Evolutionary conservation across 345 rosid genomes (phyloP), one percentile per base, ranked within the genome.

Genomic region (Geranium rotundifolium): DNA sequence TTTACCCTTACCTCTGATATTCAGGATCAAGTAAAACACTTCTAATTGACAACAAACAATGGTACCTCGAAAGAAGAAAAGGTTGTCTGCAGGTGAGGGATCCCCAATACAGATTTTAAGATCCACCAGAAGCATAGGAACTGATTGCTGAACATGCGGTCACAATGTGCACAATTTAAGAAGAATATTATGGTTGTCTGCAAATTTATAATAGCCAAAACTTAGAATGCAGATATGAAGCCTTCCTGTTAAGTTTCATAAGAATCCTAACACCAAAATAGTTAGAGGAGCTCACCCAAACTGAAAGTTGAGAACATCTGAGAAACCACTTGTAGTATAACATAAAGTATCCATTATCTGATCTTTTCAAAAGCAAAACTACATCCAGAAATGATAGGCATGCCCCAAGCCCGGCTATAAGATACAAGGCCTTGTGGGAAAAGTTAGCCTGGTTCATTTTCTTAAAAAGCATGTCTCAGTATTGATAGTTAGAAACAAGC

Each of bases 61-160:
- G 27, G 29, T 74, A 76, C 79, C 81, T 79, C 84, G 39, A 59
- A 62, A 59, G 71, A 73, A 58, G 66, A 55, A 75, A 81, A 82
- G 58, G 68, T 9, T 50, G 19, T 71, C 56, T 65, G 79, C 67
- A 88, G 77, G 80, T 75, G 80, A 46, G 85, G 62, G 56, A 80
- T 63, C 60, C 72, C 84, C 29, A 67, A 57, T 50, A 86, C 1
- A 54, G 80, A 67, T 76, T 83, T 88, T 62, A 86, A 29, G 68
- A 74, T 65, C 93, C 95, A 91, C 93, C 93, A 86, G 77, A 88
- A 73, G 73, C 86, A 85, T 49, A 86, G 67, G 59, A 83, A 19
- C 63, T 63, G 70, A 67, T 75, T 63, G 57, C 63, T 59, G 73
- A 81, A 79, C 66, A 86, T 54, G 70, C 54, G 50, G 63, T 71